A percentile compares a stretch with the other conserved stretches of the same genome.
Evolutionary conservation across 768 basidiomycete species (phyloP).

Genomic region (Boletus subcaerulescens): DNA sequence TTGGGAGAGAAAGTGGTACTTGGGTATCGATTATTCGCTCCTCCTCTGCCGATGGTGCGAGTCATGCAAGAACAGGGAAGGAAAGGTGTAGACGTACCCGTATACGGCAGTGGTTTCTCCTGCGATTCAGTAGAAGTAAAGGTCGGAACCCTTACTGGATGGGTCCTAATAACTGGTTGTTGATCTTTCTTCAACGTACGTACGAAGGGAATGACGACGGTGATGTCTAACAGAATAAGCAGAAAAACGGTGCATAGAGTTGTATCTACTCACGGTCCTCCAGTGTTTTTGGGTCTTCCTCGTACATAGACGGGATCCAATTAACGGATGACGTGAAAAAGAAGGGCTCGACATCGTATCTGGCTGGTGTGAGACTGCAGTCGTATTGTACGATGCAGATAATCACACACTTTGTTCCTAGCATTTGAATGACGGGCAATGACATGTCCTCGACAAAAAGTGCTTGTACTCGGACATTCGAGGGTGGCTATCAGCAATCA

Average conservation of each 20-base stretch:
- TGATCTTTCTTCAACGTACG: constrained; percentile 34
- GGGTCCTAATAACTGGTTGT: constrained; percentile 18
- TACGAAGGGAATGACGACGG: constrained; percentile 40
- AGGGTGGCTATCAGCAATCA: constrained; percentile 19
- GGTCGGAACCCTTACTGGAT: constrained; percentile 7
- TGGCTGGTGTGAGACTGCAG: constrained; percentile 13
- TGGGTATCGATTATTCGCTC: constrained; percentile 30
- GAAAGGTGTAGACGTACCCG: constrained; percentile 3
- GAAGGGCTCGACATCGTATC: constrained; percentile 43
- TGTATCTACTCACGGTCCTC: constrained; percentile 36
- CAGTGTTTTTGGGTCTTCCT: constrained; percentile 32
- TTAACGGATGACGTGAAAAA: constrained; percentile 43
- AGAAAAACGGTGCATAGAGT: neutral
- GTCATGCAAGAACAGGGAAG: neutral
- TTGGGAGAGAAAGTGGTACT: constrained; percentile 25
- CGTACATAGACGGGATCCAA: constrained; percentile 42
- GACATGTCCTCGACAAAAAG: constrained; percentile 40
- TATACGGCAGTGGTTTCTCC: constrained; percentile 7
- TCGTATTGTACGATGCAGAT: too few relatives aligned
- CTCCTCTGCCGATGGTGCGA: constrained; percentile 8
- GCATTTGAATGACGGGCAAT: constrained; percentile 36
- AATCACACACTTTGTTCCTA: constrained; percentile 36
- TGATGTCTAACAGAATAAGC: constrained; percentile 36
- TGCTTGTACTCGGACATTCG: constrained; percentile 30
- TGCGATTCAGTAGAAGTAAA: neutral